phyloP scores from a whole-genome alignment of 805 yeast genomes.

The Wickerhamiella azymoides region DNA sequence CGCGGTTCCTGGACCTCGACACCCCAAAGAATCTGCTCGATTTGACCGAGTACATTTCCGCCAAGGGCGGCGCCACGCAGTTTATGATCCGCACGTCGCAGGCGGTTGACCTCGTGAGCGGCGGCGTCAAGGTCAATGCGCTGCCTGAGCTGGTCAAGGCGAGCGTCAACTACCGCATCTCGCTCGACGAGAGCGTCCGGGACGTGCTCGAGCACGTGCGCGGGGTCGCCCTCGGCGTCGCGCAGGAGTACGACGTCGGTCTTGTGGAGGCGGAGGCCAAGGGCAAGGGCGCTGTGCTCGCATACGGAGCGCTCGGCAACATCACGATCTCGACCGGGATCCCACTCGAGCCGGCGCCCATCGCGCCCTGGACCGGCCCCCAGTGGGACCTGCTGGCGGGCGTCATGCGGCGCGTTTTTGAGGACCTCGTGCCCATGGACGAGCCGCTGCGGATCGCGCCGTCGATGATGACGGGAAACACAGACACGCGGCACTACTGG shows the following conservation, averaged over 20 bases:
- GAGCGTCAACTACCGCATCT: conserved; percentile 50
- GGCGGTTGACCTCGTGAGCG: conserved; percentile 51
- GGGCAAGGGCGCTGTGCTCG: conserved; percentile 21
- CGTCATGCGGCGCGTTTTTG: conserved; percentile 46
- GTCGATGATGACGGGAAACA: conserved; percentile 51
- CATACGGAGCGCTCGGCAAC: conserved; percentile 28
- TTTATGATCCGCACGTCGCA: conserved; percentile 48
- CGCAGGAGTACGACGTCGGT: conserved; percentile 34
- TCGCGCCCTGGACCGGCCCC: conserved; percentile 30
- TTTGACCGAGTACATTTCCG: conserved; percentile 6
- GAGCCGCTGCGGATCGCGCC: conserved; percentile 38
- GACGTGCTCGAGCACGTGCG: conserved; percentile 29
- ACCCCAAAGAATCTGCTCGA: neutral
- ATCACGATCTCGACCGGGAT: conserved; percentile 29
- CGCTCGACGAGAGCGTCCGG: conserved; percentile 38
- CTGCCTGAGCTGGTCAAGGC: conserved; percentile 50
- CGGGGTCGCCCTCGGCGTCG: conserved; percentile 27
- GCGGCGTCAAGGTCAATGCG: conserved; percentile 67
- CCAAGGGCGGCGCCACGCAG: conserved; percentile 16
- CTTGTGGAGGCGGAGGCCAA: conserved; percentile 24
- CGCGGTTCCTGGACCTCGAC: conserved; percentile 6
- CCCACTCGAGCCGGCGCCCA: conserved; percentile 30
- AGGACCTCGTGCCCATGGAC: conserved; percentile 32
- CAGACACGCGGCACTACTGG: conserved; percentile 62
- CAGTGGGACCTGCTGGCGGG: conserved; percentile 52